Evolutionary conservation across 2,329 filamentous ascomycete species (phyloP), one percentile per base, ranked within the genome.

Genomic region (Colletotrichum lindemuthianum): DNA sequence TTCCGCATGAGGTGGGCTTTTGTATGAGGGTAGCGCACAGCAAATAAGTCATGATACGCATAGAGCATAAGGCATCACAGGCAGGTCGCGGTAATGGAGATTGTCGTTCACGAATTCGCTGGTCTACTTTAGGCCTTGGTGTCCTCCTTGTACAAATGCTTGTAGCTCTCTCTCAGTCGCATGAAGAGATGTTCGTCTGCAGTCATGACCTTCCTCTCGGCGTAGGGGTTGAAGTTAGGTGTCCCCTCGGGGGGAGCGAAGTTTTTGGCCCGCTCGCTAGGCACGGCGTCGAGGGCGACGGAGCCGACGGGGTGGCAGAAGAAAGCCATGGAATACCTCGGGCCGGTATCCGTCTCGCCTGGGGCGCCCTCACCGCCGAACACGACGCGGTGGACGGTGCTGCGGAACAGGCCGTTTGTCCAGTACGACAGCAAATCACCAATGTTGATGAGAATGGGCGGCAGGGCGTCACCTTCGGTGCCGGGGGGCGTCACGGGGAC

Each of bases 301-400:
- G 78, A 75, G 8, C 84, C 79, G 5, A 84, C 82, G 1, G 89
- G 89, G 71, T 91, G 89, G 68, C 87, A 90, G 76, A 91, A 91
- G 76, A 86, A 91, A 7, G 85, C 89, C 67, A 91, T 88, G 9
- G 86, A 88, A 71, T 90, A 91, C 51, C 89, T 78, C 65, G 86
- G 80, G 33, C 83, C 84, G 1, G 73, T 70, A 37, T 78, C 82
- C 4, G 76, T 78, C 73, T 86, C 85, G n/a, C 81, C 83, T 2
- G 74, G 66, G 13, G 50, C 47, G 44, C 36, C 55, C 12, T 51
- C 60, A 6, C 63, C 63, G 12, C 68, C 71, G 69, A 97, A 96
- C 0, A 95, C 88, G 36, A 98, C 96, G 10, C 95, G 84, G 74
- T 98, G 96, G 6, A 97, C 88, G 0, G 95, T 97, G 70, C 90